Evolutionary conservation across 2,329 filamentous ascomycete species (phyloP).

Genomic region (Neopestalotiopsis sp.): DNA sequence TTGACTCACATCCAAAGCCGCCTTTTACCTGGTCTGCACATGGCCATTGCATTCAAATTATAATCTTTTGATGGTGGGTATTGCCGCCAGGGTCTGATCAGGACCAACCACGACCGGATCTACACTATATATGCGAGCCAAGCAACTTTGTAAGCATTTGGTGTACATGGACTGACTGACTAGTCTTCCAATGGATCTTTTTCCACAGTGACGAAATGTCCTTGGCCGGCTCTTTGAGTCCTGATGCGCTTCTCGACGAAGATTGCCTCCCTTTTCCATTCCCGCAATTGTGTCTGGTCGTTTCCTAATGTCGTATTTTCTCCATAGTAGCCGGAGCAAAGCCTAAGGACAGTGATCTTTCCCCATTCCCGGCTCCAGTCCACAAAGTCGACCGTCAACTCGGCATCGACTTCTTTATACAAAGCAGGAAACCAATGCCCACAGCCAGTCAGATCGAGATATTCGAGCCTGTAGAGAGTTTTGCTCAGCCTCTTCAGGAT

Average conservation of each 20-base stretch:
- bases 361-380: constrained; percentile 63
- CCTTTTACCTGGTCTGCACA: too few relatives aligned
- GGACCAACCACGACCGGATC: too few relatives aligned
- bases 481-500: constrained; percentile 61
- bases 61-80: too few relatives aligned
- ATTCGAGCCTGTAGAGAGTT: constrained; percentile 62
- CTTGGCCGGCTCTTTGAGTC: constrained; percentile 51
- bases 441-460: constrained; percentile 67
- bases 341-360: constrained; percentile 52
- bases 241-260: constrained; percentile 55
- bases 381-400: constrained; percentile 44
- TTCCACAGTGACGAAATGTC: constrained; percentile 56
- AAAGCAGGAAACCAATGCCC: constrained; percentile 59
- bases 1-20: too few relatives aligned
- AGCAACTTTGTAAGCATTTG: neutral
- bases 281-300: constrained; percentile 40
- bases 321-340: constrained; percentile 50
- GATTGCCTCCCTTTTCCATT: constrained; percentile 44
- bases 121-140: too few relatives aligned
- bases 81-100: too few relatives aligned
- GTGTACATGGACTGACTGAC: neutral
- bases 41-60: too few relatives aligned
- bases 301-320: constrained; percentile 35
- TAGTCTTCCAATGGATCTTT: constrained; percentile 36
- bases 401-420: constrained; percentile 46